Evolutionary conservation across 805 yeast species (phyloP).

Genomic region (Zygosaccharomyces kombuchaensis): DNA sequence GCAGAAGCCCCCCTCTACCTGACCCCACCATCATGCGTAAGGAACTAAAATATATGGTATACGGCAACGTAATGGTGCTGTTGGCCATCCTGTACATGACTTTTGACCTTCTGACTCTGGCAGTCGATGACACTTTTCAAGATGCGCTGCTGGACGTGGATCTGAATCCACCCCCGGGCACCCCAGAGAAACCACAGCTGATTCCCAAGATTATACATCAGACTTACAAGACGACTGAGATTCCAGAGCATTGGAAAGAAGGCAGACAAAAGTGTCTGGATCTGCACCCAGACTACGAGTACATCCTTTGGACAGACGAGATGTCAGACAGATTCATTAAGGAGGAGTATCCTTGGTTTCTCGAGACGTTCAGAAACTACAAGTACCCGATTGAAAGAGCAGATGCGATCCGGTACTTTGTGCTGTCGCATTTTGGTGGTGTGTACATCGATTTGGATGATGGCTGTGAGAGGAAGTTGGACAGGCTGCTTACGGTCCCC

Average conservation of each 20-base stretch:
- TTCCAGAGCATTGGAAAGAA: slow-evolving; percentile 77
- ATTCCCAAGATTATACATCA: slow-evolving; percentile 93
- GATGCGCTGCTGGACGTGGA: slow-evolving; percentile 64
- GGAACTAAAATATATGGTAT: slow-evolving; percentile 58
- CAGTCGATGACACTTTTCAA: slow-evolving; percentile 64
- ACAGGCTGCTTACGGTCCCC: slow-evolving; percentile 74
- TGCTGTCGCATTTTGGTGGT: slow-evolving; percentile 80
- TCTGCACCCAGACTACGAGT: slow-evolving; percentile 82
- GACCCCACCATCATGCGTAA: slow-evolving; percentile 47
- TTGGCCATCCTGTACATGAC: slow-evolving; percentile 55
- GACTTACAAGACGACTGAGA: slow-evolving; percentile 73
- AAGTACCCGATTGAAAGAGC: slow-evolving; percentile 83
- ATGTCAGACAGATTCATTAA: slow-evolving; percentile 73
- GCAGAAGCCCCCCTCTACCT: neutral
- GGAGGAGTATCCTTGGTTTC: slow-evolving; percentile 82
- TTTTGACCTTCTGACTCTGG: slow-evolving; percentile 66
- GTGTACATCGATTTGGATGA: slow-evolving; percentile 87
- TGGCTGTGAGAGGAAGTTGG: slow-evolving; percentile 74
- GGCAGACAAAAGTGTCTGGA: slow-evolving; percentile 76
- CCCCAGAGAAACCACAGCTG: slow-evolving; percentile 44
- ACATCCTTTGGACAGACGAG: slow-evolving; percentile 86
- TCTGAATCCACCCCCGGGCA: slow-evolving; percentile 48
- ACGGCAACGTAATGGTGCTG: slow-evolving; percentile 54
- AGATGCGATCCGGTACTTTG: slow-evolving; percentile 85
- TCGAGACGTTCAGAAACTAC: slow-evolving; percentile 71